phyloP scores from a whole-genome alignment of 2,329 filamentous ascomycete genomes.

The Orbilia blumenaviensis region DNA sequence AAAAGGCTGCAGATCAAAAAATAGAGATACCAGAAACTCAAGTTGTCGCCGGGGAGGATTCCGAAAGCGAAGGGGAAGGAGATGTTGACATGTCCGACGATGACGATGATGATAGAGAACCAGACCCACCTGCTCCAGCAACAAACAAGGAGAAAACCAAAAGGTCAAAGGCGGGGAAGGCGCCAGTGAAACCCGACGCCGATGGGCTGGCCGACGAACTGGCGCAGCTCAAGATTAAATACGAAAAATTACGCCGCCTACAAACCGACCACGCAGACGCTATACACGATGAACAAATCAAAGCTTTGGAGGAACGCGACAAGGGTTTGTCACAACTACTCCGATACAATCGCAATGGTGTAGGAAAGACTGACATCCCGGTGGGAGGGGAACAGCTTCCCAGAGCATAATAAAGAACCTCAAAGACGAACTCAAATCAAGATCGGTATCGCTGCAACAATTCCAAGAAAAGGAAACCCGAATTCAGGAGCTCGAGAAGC shows the following conservation, averaged over 20 bases:
- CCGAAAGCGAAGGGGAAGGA: constrained; percentile 4
- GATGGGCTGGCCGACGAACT: constrained; percentile 18
- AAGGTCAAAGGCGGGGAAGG: not conserved
- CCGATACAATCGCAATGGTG: not conserved
- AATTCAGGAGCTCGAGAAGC: constrained; percentile 32
- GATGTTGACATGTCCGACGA: not conserved
- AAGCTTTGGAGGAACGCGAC: constrained; percentile 35
- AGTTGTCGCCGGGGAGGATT: not conserved
- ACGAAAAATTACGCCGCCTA: constrained; percentile 34
- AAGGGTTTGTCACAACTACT: constrained; percentile 13
- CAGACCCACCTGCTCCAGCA: not conserved
- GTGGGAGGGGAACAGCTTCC: constrained; percentile 24
- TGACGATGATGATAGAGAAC: constrained; percentile 12
- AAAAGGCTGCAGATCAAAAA: not conserved
- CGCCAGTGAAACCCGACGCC: not conserved
- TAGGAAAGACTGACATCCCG: not conserved
- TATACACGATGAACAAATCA: constrained; percentile 27
- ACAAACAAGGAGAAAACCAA: not conserved
- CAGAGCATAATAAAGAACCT: constrained; percentile 43
- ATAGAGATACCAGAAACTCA: constrained; percentile 46
- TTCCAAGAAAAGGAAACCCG: constrained; percentile 32
- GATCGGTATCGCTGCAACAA: constrained; percentile 6
- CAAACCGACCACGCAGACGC: constrained; percentile 27
- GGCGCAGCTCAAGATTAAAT: constrained; percentile 35
- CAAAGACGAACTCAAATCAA: constrained; percentile 26